Evolutionary conservation across 805 yeast genomes (phyloP).

Genomic region (Suhomyces vadensis): DNA sequence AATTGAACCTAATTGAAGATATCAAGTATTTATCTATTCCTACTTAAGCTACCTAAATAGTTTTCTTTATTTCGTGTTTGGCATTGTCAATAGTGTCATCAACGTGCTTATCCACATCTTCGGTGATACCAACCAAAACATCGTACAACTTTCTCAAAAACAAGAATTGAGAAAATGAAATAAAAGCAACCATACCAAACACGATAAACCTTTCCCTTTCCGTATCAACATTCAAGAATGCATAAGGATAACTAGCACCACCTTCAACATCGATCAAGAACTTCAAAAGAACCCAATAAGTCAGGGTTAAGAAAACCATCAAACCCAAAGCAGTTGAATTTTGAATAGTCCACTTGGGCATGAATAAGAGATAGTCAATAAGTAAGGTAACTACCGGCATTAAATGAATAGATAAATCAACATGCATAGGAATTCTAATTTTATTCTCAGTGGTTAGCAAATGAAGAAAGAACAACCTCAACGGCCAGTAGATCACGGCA

Average conservation of each 20-base stretch:
- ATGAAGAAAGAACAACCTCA: constrained; percentile 51
- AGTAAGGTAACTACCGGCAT: constrained; percentile 56
- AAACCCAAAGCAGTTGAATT: constrained; percentile 39
- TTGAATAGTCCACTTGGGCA: constrained; percentile 45
- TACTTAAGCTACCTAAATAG: background rate
- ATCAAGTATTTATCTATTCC: background rate
- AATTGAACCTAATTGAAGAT: too few species aligned
- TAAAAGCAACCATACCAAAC: constrained; percentile 45
- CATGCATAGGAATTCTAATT: constrained; percentile 43
- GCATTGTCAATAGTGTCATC: background rate
- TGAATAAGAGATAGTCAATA: constrained; percentile 54
- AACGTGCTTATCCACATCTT: constrained; percentile 9
- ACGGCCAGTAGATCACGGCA: constrained; percentile 67
- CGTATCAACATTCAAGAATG: constrained; percentile 57
- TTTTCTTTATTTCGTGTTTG: background rate
- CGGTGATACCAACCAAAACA: constrained; percentile 11
- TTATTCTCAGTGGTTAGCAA: constrained; percentile 44
- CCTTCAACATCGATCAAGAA: constrained; percentile 45
- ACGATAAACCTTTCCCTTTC: constrained; percentile 46
- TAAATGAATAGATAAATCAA: constrained; percentile 62
- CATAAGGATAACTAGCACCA: constrained; percentile 64
- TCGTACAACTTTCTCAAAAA: constrained; percentile 29
- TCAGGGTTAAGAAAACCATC: constrained; percentile 39
- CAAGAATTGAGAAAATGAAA: constrained; percentile 33
- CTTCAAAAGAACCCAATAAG: constrained; percentile 57